These are phyloP conservation scores for Kodamaea jinghongensis DNA, from an alignment of 805 yeast species.

Conservation along the genomic window DNA sequence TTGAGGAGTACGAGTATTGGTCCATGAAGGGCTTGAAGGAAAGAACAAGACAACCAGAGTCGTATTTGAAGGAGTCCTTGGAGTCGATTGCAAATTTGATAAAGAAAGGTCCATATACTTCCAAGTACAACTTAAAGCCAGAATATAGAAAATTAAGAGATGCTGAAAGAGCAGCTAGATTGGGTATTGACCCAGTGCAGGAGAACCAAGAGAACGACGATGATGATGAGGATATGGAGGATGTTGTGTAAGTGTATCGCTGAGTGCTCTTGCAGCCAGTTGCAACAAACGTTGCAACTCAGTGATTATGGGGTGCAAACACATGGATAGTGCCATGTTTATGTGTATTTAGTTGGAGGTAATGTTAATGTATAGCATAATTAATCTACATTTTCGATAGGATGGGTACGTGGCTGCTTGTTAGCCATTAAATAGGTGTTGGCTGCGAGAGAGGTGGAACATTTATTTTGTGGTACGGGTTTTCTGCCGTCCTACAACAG, in stretches of 20 bases:
- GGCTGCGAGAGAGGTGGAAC: too few species aligned
- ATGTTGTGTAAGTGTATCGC: slow-evolving; percentile 53
- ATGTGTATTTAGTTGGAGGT: too few species aligned
- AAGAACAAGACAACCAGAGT: slow-evolving; percentile 93
- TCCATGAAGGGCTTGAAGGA: slow-evolving; percentile 90
- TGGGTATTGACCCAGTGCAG: slow-evolving; percentile 48
- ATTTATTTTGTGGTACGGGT: too few species aligned
- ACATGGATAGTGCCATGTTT: too few species aligned
- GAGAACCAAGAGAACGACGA: slow-evolving; percentile 47
- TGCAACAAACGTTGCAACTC: too few species aligned
- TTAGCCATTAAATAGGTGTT: too few species aligned
- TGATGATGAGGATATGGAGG: slow-evolving; percentile 74
- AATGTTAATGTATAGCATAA: too few species aligned
- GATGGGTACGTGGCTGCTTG: too few species aligned
- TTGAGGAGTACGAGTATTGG: slow-evolving; percentile 97
- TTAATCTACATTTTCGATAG: too few species aligned
- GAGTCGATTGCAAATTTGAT: slow-evolving; percentile 87
- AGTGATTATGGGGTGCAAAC: too few species aligned
- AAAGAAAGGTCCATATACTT: slow-evolving; percentile 94
- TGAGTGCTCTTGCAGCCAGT: too few species aligned
- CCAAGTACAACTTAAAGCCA: slow-evolving; percentile 84
- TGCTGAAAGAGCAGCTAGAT: slow-evolving; percentile 67
- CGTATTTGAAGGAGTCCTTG: slow-evolving; percentile 82
- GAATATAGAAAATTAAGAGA: slow-evolving; percentile 82
- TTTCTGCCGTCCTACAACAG: too few species aligned